Evolutionary conservation across 352 stramenopile species (phyloP), one percentile per base, ranked within the genome.

Genomic region (Phytophthora idaei): DNA sequence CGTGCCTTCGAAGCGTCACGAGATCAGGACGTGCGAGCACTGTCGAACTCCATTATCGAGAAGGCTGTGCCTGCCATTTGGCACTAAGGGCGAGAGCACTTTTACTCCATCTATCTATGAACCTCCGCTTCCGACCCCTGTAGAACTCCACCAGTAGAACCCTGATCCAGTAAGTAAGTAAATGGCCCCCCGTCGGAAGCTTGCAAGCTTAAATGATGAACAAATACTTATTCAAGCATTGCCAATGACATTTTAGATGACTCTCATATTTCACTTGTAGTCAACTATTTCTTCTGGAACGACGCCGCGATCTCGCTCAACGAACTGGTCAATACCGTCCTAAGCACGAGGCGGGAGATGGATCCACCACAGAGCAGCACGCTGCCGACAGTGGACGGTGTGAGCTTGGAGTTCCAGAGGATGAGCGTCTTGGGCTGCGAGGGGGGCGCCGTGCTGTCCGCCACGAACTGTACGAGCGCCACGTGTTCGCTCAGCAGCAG

Each of bases 1-100:
- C 85, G 80, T 28, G 69, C 77, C 3, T 80, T 93, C n/a, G 77
- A 90, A 44, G 64, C 65, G 12, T 78, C 76, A 0, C 29, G 69
- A 9, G 85, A 92, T 56, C 63, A 71, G 14, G 83, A 90, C 55
- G 74, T 90, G 28, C 81, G 81, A 34, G 53, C 50, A 28, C 74
- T 92, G 41, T 83, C 85, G 6, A 92, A 76, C 61, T 79, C 83
- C 46, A 89, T 93, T 61, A 93, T 93, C 57, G 85, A 93, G 59
- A 93, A 90, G 66, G 85, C 85, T 42, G 85, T 93, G 68, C 83
- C 85, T 32, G 76, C 81, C 42, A 93, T 93, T 64, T 93, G 85
- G 85, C 81, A 92, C 73, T 93, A 74, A 60, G 37, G 21, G 21
- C 21, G 21, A 21, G 21, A 21, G 21, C 21, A 21, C 25, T 21